Conservation (phyloP, 495 filamentous ascomycete genomes). For the Ascodesmis nigricans region DNA sequence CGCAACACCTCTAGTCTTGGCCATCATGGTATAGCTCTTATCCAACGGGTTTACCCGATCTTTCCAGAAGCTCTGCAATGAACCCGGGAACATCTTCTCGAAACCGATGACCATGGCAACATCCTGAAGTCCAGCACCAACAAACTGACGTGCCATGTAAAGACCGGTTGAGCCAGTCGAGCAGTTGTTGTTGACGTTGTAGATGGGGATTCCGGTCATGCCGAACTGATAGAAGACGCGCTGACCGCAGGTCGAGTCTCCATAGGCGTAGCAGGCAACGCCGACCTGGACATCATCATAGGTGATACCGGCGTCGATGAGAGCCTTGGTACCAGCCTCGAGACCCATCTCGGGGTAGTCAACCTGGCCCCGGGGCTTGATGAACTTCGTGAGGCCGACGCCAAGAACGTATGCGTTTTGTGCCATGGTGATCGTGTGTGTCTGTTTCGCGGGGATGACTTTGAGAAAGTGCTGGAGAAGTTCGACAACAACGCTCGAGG, state of each 20-base stretch:
- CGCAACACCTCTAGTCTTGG: constrained; percentile 43
- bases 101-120: constrained; percentile 84
- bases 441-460: background rate
- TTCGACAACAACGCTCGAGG: too few relatives aligned
- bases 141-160: constrained; percentile 59
- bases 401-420: constrained; percentile 65
- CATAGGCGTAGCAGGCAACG: constrained; percentile 94
- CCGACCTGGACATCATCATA: constrained; percentile 94
- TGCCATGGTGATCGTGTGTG: constrained; percentile 7
- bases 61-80: constrained; percentile 53
- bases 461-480: constrained; percentile 2
- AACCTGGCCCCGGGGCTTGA: constrained; percentile 86
- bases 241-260: constrained; percentile 85
- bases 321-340: constrained; percentile 85
- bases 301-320: constrained; percentile 84
- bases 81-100: constrained; percentile 94
- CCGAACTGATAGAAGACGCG: constrained; percentile 98
- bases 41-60: constrained; percentile 59
- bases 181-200: constrained; percentile 98
- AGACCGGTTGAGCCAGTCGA: constrained; percentile 78
- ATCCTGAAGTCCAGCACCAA: constrained; percentile 57
- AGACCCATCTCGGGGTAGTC: constrained; percentile 80
- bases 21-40: constrained; percentile 56
- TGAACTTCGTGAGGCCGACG: constrained; percentile 97
- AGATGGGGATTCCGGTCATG: constrained; percentile 84